Percentiles rank a stretch among this genome's conserved stretches.
These are phyloP conservation scores for Fagus sylvatica DNA, from an alignment of 306 rosid genomes.

Conservation along the genomic window DNA sequence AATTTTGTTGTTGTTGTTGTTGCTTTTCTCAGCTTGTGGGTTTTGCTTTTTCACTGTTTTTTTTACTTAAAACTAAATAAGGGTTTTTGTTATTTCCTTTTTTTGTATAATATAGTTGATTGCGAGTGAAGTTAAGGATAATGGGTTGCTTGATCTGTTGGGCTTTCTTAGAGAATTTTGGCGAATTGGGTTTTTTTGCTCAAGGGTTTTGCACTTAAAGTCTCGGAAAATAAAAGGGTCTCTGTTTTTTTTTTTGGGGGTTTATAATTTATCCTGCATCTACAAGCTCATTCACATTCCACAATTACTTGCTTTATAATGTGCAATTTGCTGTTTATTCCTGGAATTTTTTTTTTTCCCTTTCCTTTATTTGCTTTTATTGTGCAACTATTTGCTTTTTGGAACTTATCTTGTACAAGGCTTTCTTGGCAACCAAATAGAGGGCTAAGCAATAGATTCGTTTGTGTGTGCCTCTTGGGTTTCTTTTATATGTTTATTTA, in stretches of 20 bases:
- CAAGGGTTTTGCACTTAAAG: conserved; percentile 20
- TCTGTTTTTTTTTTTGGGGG: not conserved
- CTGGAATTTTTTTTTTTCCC: not conserved
- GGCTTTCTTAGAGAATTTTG: conserved; percentile 20
- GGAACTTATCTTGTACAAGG: not conserved
- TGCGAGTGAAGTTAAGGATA: conserved; percentile 27
- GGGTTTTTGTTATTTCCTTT: conserved; percentile 4
- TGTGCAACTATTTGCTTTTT: not conserved
- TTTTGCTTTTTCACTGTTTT: conserved; percentile 5
- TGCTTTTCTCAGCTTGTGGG: conserved; percentile 10
- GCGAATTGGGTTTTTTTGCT: conserved; percentile 18
- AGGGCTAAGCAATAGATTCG: not conserved
- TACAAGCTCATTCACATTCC: conserved; percentile 13
- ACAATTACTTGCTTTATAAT: conserved; percentile 1
- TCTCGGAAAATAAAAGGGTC: conserved; percentile 12
- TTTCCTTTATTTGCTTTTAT: not conserved
- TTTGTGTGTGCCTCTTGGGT: not conserved
- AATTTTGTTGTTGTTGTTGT: not conserved
- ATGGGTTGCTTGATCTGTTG: conserved; percentile 28
- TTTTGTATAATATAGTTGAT: not conserved
- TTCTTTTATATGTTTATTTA: not conserved
- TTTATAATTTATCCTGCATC: conserved; percentile 2
- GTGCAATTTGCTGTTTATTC: not conserved
- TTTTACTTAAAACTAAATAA: not conserved
- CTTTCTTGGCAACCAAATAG: not conserved